Evolutionary conservation across 306 rosid genomes (phyloP), one percentile per base, ranked within the genome.

Genomic region (Castanea mollissima): DNA sequence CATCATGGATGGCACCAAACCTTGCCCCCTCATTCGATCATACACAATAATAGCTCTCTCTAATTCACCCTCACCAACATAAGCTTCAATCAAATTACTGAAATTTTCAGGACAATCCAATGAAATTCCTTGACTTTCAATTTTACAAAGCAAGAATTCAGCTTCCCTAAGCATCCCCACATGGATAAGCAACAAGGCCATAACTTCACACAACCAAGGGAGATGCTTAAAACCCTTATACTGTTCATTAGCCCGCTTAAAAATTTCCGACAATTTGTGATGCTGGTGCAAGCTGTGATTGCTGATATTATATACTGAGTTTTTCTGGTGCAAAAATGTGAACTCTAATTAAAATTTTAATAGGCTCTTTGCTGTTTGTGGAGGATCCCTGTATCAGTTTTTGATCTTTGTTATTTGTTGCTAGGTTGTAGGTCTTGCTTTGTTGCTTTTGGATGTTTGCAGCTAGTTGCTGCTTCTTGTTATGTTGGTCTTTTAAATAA

Each of bases 151-250:
- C 87, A 93, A 79, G n/a, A 74, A 31, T 76, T 95, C 92, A 34
- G 86, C 94, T 86, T 93, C 97, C 57, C 76, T 62, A 34, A 88
- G 72, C 85, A 90, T 73, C 85, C 92, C 84, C 75, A 67, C 91
- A n/a, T 60, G 84, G 38, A 91, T 44, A 71, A 95, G 97, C 83
- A 91, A 75, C 38, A 88, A 84, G 49, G 90, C 90, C 97, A 95
- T 91, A 81, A 89, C 80, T 82, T 92, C 90, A 15, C 72, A 83
- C 5, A 89, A 86, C 60, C 67, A 73, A 16, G 85, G 79, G 34
- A 81, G 78, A 74, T 92, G 92, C 75, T 86, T 77, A 75, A 83
- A 83, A 67, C 62, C 73, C 78, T 41, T 11, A 74, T 72, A 76
- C 51, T 73, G 80, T 56, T 56, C 86, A 52, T 55, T 63, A 75